Percentiles rank a stretch among this genome's conserved stretches.
Evolutionary conservation across 202 grass and related monocot genomes (phyloP).

Genomic region (Brachypodium distachyon): DNA sequence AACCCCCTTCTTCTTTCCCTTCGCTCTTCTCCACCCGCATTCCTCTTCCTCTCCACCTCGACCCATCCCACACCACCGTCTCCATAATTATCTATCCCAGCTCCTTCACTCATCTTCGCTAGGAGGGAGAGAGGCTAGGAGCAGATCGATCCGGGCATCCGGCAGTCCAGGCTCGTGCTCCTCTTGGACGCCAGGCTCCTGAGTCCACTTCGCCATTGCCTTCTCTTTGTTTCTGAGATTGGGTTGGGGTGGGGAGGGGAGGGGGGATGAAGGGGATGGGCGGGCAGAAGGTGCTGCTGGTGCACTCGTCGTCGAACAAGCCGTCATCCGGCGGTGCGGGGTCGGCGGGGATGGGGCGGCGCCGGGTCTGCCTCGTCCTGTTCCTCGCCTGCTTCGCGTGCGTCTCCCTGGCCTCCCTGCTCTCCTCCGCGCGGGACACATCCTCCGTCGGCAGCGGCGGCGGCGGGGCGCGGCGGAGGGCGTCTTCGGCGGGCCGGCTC

Average conservation of each 20-base stretch:
- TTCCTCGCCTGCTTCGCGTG: slow-evolving; percentile 67
- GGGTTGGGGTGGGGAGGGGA: background rate
- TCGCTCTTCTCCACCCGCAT: background rate
- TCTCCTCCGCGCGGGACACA: slow-evolving; percentile 39
- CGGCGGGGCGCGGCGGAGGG: background rate
- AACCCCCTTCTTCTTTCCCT: slow-evolving; percentile 6
- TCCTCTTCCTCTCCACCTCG: background rate
- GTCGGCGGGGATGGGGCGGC: slow-evolving; percentile 23
- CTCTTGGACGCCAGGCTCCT: background rate
- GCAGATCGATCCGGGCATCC: background rate
- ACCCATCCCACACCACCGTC: background rate
- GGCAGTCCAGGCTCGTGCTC: background rate
- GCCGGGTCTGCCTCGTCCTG: slow-evolving; percentile 57
- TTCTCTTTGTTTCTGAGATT: background rate
- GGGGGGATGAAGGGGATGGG: slow-evolving; percentile 64
- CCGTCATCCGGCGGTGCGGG: slow-evolving; percentile 14
- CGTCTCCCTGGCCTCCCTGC: slow-evolving; percentile 59
- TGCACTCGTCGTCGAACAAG: slow-evolving; percentile 55
- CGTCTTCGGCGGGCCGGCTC: background rate
- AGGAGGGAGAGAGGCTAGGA: background rate
- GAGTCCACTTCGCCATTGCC: background rate
- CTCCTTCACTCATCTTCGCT: background rate
- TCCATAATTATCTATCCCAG: background rate
- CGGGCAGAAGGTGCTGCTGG: slow-evolving; percentile 57
- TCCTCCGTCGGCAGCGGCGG: background rate